Conservation (phyloP, 2,329 filamentous ascomycete genomes). For the Arthrinium puccinioides region DNA sequence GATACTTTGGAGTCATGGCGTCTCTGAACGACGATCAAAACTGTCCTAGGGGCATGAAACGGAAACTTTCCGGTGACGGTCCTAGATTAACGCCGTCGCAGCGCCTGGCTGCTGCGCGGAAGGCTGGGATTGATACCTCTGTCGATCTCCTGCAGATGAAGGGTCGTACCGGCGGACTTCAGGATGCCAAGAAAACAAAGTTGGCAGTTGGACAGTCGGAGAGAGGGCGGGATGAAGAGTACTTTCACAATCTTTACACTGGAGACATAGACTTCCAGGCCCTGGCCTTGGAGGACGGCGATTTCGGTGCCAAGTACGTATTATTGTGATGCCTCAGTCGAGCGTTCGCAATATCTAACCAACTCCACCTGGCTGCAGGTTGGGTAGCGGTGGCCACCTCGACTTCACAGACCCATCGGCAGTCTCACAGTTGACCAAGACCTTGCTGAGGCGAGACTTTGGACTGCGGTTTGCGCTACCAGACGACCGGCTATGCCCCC, state of each 20-base stretch:
- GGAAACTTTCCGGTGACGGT: background rate
- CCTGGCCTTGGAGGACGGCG: constrained; percentile 15
- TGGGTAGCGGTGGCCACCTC: constrained; percentile 39
- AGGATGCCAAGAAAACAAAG: background rate
- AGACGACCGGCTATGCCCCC: constrained; percentile 75
- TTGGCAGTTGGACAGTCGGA: background rate
- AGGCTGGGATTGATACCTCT: background rate
- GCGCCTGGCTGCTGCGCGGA: constrained; percentile 1
- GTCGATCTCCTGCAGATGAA: background rate
- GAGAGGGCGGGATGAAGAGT: constrained; percentile 10
- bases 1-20: no score
- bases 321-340: background rate
- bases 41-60: background rate
- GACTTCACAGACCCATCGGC: constrained; percentile 75
- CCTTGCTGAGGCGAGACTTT: constrained; percentile 71
- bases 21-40: no score
- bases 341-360: background rate
- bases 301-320: constrained; percentile 13
- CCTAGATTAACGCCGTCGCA: constrained; percentile 3
- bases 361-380: constrained; percentile 9
- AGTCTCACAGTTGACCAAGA: constrained; percentile 75
- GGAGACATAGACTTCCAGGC: constrained; percentile 15
- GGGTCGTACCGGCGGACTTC: background rate
- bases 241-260: constrained; percentile 17
- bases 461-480: constrained; percentile 64